phyloP scores from a whole-genome alignment of 2,329 filamentous ascomycete genomes.

The Lasiodiplodia gonubiensis region DNA sequence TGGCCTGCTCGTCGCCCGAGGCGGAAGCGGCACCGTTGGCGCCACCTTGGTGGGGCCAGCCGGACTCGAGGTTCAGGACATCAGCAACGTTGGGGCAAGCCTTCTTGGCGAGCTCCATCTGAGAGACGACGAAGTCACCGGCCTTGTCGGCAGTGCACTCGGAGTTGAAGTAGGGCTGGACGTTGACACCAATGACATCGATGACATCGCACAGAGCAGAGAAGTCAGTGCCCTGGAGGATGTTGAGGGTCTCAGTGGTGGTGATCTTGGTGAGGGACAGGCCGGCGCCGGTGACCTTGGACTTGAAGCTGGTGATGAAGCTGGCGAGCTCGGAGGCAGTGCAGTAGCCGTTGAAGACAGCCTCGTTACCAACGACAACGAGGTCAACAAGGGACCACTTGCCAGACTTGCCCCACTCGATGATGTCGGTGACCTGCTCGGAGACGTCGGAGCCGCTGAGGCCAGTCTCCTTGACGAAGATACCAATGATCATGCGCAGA shows the following conservation, averaged over 20 bases:
- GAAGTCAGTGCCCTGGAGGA: conserved; percentile 69
- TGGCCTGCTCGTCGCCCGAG: conserved; percentile 68
- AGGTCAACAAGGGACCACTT: conserved; percentile 78
- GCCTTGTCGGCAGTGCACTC: conserved; percentile 67
- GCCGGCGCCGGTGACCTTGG: conserved; percentile 65
- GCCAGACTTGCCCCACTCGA: conserved; percentile 73
- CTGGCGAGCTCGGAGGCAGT: conserved; percentile 66
- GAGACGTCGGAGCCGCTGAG: conserved; percentile 63
- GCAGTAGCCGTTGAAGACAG: conserved; percentile 76
- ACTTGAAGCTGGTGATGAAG: conserved; percentile 73
- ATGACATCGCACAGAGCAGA: conserved; percentile 70
- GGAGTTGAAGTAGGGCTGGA: conserved; percentile 93
- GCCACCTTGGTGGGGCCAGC: conserved; percentile 77
- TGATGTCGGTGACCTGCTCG: conserved; percentile 75
- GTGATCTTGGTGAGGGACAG: conserved; percentile 71
- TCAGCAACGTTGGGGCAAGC: conserved; percentile 66
- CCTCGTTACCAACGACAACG: conserved; percentile 90
- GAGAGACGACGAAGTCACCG: conserved; percentile 74
- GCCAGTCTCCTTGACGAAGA: conserved; percentile 75
- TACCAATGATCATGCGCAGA: conserved; percentile 81
- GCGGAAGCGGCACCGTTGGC: conserved; percentile 73
- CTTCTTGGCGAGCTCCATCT: conserved; percentile 72
- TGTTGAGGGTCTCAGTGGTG: conserved; percentile 75
- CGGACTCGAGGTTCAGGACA: conserved; percentile 81
- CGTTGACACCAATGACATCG: conserved; percentile 82